A percentile compares a stretch with the other conserved stretches of the same genome.
Conservation (phyloP, 2,329 filamentous ascomycete species). For the Aspergillus ochraceus region DNA sequence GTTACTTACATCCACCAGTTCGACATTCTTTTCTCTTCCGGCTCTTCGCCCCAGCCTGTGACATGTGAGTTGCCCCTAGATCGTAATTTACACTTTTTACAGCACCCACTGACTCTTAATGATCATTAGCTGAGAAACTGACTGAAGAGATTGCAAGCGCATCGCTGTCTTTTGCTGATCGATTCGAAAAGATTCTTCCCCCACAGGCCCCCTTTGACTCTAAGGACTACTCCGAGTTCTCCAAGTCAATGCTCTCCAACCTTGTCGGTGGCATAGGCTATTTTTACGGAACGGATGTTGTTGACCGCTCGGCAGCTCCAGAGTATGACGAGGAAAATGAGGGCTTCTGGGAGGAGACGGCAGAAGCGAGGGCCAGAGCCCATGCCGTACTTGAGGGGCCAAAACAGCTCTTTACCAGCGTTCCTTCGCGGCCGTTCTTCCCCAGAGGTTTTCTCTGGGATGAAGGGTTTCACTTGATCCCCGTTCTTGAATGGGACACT, state of each 20-base stretch:
- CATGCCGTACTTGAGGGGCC: constrained; percentile 74
- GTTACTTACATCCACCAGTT: constrained; percentile 56
- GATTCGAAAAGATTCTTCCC: constrained; percentile 71
- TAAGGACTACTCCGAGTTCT: constrained; percentile 74
- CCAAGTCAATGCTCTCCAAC: constrained; percentile 90
- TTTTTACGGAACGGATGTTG: constrained; percentile 84
- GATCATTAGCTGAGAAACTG: constrained; percentile 57
- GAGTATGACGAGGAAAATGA: constrained; percentile 96
- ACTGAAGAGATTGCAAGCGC: constrained; percentile 67
- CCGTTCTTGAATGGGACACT: constrained; percentile 90
- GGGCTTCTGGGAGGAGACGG: constrained; percentile 91
- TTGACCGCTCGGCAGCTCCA: constrained; percentile 86
- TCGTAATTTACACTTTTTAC: not conserved
- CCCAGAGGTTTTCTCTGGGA: constrained; percentile 97
- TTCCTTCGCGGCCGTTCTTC: constrained; percentile 94
- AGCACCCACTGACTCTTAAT: not conserved
- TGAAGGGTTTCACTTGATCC: constrained; percentile 91
- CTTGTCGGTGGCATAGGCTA: constrained; percentile 92
- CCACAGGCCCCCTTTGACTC: constrained; percentile 74
- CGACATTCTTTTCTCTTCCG: constrained; percentile 85
- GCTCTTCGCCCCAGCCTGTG: constrained; percentile 58
- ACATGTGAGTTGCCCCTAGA: constrained; percentile 45
- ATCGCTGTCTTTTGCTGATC: constrained; percentile 68
- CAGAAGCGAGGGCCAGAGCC: constrained; percentile 70
- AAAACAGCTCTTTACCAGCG: constrained; percentile 83